Conservation (phyloP, 2,329 filamentous ascomycete species). For the Diaporthe nobilis region DNA sequence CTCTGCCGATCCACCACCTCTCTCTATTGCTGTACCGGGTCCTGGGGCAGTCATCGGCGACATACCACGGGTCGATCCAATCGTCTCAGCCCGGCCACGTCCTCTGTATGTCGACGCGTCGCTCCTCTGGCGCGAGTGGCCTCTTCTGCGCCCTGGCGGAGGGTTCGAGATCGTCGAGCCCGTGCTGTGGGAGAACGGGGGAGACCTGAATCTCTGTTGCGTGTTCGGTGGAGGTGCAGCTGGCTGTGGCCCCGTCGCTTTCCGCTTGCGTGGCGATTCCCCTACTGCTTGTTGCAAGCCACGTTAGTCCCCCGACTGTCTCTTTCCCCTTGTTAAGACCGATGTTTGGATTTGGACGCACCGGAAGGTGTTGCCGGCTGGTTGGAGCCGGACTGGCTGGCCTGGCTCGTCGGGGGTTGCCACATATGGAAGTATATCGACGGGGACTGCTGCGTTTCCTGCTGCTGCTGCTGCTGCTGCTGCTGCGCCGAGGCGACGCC, state of each 20-base stretch:
- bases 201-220: slow-evolving; percentile 63
- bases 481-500: slow-evolving; percentile 68
- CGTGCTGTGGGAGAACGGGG: slow-evolving; percentile 65
- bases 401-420: slow-evolving; percentile 82
- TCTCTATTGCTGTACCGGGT: slow-evolving; percentile 52
- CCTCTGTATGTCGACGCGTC: slow-evolving; percentile 63
- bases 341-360: slow-evolving; percentile 72
- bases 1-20: slow-evolving; percentile 48
- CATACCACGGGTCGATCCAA: slow-evolving; percentile 52
- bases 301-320: slow-evolving; percentile 58
- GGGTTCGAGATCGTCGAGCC: slow-evolving; percentile 67
- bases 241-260: slow-evolving; percentile 73
- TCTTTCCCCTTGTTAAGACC: slow-evolving; percentile 52
- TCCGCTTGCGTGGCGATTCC: slow-evolving; percentile 88
- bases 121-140: slow-evolving; percentile 76
- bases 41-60: slow-evolving; percentile 54
- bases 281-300: slow-evolving; percentile 69
- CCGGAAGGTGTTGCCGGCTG: slow-evolving; percentile 82
- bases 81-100: slow-evolving; percentile 54
- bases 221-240: slow-evolving; percentile 61
- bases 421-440: slow-evolving; percentile 94
- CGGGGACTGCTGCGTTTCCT: slow-evolving; percentile 76
- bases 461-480: slow-evolving; percentile 68
- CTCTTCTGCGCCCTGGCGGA: slow-evolving; percentile 67
- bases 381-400: slow-evolving; percentile 67